Base-by-base conservation (phyloP, 495 filamentous ascomycete genomes). In the Daldinia grandis region DNA sequence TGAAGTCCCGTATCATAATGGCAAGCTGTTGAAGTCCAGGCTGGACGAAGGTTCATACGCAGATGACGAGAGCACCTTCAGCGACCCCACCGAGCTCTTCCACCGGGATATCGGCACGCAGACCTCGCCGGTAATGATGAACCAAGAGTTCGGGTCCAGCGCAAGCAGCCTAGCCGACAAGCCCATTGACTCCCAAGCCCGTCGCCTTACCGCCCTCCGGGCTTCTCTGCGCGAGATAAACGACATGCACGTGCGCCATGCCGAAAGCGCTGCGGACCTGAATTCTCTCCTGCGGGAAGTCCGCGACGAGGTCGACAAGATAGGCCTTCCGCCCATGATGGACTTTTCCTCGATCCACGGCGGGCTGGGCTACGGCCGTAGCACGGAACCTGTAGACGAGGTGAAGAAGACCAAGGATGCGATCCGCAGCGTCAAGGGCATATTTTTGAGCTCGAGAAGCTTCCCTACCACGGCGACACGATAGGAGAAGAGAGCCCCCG, bases 351-450 rank as follows among this genome's bases (percentile, higher is more conserved):
- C 76, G 9, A 58, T 71, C 15, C 74, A 76, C n/a, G 72, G 79
- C 62, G 75, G 79, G 53, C 65, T 79, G 73, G 69, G 82, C 58
- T 81, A 79, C 53, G 82, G 76, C 68, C 77, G 30, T 82, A 87
- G 80, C 81, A 80, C 68, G 58, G 87, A 89, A 74, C 77, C 79
- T 3, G 85, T 94, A 38, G 95, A 97, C 76, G 91, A 90, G 68
- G 90, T 97, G 64, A 85, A 87, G 28, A 87, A 84, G 75, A 87
- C 96, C 15, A 94, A 91, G 80, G 86, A 89, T 24, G 93, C 96
- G 76, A 97, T 99, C 66, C 83, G 93, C 56, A 87, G 93, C 68
- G 88, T 98, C n/a, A 99, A 99, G 84, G 95, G 95, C 17, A 90
- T 94, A 51, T 81, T 99, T 78, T 74, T 99, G 76, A 95, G 90